Percentiles rank a stretch among this genome's conserved stretches.
These are phyloP conservation scores for Hypoxylon perforatum DNA, from an alignment of 495 filamentous ascomycete genomes.

Conservation along the genomic window DNA sequence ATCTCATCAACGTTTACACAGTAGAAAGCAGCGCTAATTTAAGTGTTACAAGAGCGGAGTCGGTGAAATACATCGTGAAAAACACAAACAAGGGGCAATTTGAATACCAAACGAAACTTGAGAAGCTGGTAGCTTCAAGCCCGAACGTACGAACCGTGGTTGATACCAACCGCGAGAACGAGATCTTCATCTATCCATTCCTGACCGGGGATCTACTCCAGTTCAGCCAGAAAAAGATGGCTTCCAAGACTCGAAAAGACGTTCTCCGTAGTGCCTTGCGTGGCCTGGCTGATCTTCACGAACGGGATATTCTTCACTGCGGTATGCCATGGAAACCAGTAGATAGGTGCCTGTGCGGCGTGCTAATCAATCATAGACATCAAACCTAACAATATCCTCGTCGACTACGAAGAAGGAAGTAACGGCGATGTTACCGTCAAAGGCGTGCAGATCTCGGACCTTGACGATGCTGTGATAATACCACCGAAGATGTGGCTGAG, in stretches of 20 bases:
- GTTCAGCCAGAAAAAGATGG: conserved; percentile 15
- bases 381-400: conserved; percentile 43
- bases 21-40: neutral
- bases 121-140: conserved; percentile 14
- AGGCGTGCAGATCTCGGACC: conserved; percentile 32
- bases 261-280: conserved; percentile 23
- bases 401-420: conserved; percentile 28
- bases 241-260: conserved; percentile 8
- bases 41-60: conserved; percentile 6
- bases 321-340: neutral
- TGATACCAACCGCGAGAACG: conserved; percentile 7
- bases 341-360: neutral
- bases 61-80: conserved; percentile 15
- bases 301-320: conserved; percentile 15
- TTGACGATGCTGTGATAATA: conserved; percentile 25
- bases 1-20: neutral
- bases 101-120: conserved; percentile 11
- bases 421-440: conserved; percentile 16
- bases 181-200: conserved; percentile 19
- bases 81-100: conserved; percentile 18
- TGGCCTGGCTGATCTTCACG: conserved; percentile 15
- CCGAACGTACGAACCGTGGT: conserved; percentile 10
- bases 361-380: conserved; percentile 29
- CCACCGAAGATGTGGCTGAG: conserved; percentile 16
- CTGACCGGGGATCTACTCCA: conserved; percentile 18